Evolutionary conservation across 805 yeast genomes (phyloP), one percentile per base, ranked within the genome.

Genomic region (Pichia eremophila): DNA sequence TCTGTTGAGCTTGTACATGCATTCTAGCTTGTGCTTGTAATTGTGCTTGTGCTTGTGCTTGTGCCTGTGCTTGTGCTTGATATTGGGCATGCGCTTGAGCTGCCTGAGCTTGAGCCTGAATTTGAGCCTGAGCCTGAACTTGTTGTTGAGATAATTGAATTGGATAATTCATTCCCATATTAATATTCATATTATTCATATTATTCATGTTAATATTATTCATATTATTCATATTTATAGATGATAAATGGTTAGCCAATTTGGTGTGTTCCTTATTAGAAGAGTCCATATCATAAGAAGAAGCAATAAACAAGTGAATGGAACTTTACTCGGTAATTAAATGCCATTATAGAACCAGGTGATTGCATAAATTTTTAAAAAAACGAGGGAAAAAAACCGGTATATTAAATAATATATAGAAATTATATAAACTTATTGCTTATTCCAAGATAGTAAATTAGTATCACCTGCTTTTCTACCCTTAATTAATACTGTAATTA

Each of bases 381-480:
- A n/a, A n/a, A n/a, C n/a, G n/a, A n/a, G n/a, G n/a, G n/a, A n/a
- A n/a, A n/a, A n/a, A n/a, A n/a, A n/a, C n/a, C n/a, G n/a, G n/a
- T n/a, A n/a, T n/a, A n/a, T n/a, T n/a, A n/a, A n/a, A n/a, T n/a
- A n/a, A n/a, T n/a, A n/a, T n/a, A n/a, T n/a, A n/a, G n/a, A n/a
- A n/a, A n/a, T n/a, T n/a, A n/a, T n/a, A n/a, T n/a, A n/a, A n/a
- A 7, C 9, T 15, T 27, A 39, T 40, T 46, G 40, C 15, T 70
- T 73, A 58, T 83, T 83, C 93, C 95, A 85, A 47, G 85, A 79
- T 54, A 85, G 69, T 54, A 74, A 67, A n/a, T 72, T 69, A n/a
- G 77, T 72, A 57, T 85, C 95, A 14, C 89, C 95, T 8, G 78
- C 68, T 55, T 75, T 81, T 65, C 93, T 75, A 18, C 89, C 89